phyloP scores from a whole-genome alignment of 2,329 filamentous ascomycete genomes.

The Cercospora sp. region DNA sequence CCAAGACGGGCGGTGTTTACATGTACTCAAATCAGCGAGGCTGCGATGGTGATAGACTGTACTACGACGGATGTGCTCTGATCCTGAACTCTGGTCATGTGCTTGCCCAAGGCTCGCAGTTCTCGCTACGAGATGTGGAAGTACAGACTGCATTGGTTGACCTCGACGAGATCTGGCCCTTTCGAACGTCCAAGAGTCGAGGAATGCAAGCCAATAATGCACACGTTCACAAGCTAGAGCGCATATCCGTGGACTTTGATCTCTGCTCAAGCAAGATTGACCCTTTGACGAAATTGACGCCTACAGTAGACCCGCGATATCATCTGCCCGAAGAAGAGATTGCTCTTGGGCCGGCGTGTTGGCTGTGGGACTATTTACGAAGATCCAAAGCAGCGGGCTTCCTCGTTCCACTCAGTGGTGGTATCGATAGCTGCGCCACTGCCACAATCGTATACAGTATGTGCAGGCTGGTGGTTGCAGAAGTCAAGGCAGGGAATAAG shows the following conservation, averaged over 20 bases:
- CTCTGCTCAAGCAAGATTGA: slow-evolving; percentile 37
- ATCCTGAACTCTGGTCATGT: slow-evolving; percentile 64
- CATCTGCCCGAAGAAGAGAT: slow-evolving; percentile 68
- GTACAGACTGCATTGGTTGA: slow-evolving; percentile 59
- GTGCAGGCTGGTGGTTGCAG: slow-evolving; percentile 58
- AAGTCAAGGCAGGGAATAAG: slow-evolving; percentile 52
- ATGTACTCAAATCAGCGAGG: slow-evolving; percentile 63
- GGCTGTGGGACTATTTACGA: slow-evolving; percentile 65
- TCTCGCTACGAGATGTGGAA: slow-evolving; percentile 60
- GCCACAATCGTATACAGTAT: slow-evolving; percentile 50
- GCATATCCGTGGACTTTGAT: slow-evolving; percentile 48
- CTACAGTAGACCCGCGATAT: slow-evolving; percentile 52
- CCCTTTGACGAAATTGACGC: slow-evolving; percentile 45
- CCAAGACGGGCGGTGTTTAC: slow-evolving; percentile 62
- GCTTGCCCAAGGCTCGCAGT: slow-evolving; percentile 66
- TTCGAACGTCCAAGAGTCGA: slow-evolving; percentile 57
- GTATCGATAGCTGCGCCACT: slow-evolving; percentile 62
- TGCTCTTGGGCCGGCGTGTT: slow-evolving; percentile 63
- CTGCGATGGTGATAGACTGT: slow-evolving; percentile 61
- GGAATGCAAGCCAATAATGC: slow-evolving; percentile 57
- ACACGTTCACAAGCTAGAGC: slow-evolving; percentile 49
- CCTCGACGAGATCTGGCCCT: slow-evolving; percentile 67
- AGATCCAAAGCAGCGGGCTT: slow-evolving; percentile 56
- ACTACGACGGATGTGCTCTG: slow-evolving; percentile 63
- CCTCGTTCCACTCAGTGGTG: slow-evolving; percentile 59